A percentile compares a stretch with the other conserved stretches of the same genome.
Conservation (phyloP, 2,329 filamentous ascomycete species). For the Neofusicoccum sp. region DNA sequence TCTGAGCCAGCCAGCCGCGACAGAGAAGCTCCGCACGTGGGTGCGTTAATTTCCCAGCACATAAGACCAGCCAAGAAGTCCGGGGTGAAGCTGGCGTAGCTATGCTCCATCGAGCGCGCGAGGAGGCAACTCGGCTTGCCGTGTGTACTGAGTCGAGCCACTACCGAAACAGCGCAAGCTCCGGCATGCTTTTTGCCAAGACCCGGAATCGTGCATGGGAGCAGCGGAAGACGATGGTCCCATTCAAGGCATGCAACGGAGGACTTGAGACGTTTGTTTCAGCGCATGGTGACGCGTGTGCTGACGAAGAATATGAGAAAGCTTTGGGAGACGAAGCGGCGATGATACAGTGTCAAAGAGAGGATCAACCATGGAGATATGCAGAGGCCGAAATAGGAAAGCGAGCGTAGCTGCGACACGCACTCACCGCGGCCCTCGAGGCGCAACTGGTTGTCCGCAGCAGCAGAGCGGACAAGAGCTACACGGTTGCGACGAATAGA, state of each 20-base stretch:
- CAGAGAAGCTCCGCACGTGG: background rate
- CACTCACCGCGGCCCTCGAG: background rate
- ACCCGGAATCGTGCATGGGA: background rate
- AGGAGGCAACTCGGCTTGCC: background rate
- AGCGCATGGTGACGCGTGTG: background rate
- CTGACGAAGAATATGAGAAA: background rate
- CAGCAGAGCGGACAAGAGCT: background rate
- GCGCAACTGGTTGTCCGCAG: background rate
- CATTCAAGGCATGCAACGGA: background rate
- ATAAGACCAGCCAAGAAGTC: background rate
- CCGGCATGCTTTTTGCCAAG: background rate
- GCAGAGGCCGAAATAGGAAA: background rate
- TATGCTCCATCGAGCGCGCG: background rate
- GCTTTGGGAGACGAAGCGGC: background rate
- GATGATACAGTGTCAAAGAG: background rate
- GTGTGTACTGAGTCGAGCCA: background rate
- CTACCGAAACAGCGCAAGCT: background rate
- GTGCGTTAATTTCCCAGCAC: background rate
- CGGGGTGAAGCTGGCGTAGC: background rate
- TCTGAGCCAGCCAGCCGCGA: background rate
- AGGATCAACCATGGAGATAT: background rate
- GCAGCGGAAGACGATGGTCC: background rate
- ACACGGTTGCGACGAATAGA: background rate
- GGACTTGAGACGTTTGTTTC: background rate
- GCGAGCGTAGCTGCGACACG: background rate